Percentiles rank a stretch among this genome's conserved stretches.
Evolutionary conservation across 371 early-diverging fungal species (phyloP).

Genomic region (Batkoa obscura): DNA sequence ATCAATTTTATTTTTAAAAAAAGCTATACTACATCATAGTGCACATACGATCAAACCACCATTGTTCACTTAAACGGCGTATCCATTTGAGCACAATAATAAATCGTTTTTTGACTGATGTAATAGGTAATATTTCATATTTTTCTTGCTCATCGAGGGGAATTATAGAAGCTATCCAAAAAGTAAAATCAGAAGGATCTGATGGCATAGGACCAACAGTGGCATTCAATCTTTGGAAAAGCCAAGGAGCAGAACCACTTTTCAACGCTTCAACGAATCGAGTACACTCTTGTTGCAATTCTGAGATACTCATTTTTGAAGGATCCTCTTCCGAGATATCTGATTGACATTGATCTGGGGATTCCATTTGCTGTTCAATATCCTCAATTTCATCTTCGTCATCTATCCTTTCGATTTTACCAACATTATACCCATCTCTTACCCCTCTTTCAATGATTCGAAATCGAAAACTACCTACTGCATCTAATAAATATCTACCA

Average conservation of each 20-base stretch:
- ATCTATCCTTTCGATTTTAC: conserved; percentile 21
- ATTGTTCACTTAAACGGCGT: conserved; percentile 6
- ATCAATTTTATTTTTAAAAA: no score
- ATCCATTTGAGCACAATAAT: conserved; percentile 23
- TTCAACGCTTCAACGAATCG: conserved; percentile 14
- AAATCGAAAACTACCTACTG: conserved; percentile 20
- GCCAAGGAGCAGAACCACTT: conserved; percentile 14
- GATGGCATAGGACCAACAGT: conserved; percentile 21
- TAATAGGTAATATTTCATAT: conserved; percentile 17
- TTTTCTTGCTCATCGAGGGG: conserved; percentile 25
- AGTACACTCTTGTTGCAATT: conserved; percentile 8
- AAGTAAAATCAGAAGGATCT: conserved; percentile 24
- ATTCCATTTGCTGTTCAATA: not conserved
- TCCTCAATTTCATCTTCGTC: conserved; percentile 11
- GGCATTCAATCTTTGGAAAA: conserved; percentile 14
- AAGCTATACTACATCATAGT: conserved; percentile 1
- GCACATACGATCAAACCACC: conserved; percentile 11
- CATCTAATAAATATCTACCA: conserved; percentile 22
- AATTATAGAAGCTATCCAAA: conserved; percentile 31
- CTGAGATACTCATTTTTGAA: not conserved
- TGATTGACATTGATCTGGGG: not conserved
- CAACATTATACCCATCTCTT: conserved; percentile 15
- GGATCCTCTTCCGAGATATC: conserved; percentile 6
- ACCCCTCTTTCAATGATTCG: conserved; percentile 12
- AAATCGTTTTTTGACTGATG: conserved; percentile 19